Conservation (phyloP, 345 rosid genomes). For the Cardiospermum halicacabum region DNA sequence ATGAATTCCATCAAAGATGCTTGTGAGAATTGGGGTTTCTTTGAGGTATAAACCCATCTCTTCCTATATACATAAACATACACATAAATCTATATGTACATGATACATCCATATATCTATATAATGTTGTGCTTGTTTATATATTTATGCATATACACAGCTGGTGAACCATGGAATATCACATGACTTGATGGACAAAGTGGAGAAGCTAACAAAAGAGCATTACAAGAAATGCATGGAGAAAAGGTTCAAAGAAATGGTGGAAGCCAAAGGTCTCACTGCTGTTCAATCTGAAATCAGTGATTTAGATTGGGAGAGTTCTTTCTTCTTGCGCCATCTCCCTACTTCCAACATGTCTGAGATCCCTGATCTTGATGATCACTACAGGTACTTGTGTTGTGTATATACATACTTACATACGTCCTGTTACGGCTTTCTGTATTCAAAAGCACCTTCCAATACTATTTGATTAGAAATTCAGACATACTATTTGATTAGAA, state of each 20-base stretch:
- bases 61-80: neutral
- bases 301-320: conserved; percentile 80
- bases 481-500: no score
- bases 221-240: conserved; percentile 66
- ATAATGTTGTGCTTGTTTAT: no score
- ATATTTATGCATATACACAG: no score
- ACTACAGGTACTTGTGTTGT: conserved; percentile 35
- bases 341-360: conserved; percentile 57
- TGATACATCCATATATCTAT: neutral
- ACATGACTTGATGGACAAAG: conserved; percentile 67
- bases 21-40: conserved; percentile 85
- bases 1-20: conserved; percentile 68
- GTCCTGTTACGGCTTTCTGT: no score
- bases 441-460: no score
- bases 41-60: conserved; percentile 42
- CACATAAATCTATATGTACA: neutral
- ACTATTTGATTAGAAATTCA: no score
- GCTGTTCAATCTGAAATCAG: conserved; percentile 29
- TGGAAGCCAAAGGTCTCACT: conserved; percentile 47
- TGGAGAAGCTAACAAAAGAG: conserved; percentile 52
- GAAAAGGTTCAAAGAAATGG: conserved; percentile 60
- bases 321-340: conserved; percentile 66
- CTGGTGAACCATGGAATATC: conserved; percentile 74
- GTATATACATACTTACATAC: neutral
- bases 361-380: conserved; percentile 53